Conservation (phyloP, 441 rosid genomes). For the Metrosideros polymorpha region DNA sequence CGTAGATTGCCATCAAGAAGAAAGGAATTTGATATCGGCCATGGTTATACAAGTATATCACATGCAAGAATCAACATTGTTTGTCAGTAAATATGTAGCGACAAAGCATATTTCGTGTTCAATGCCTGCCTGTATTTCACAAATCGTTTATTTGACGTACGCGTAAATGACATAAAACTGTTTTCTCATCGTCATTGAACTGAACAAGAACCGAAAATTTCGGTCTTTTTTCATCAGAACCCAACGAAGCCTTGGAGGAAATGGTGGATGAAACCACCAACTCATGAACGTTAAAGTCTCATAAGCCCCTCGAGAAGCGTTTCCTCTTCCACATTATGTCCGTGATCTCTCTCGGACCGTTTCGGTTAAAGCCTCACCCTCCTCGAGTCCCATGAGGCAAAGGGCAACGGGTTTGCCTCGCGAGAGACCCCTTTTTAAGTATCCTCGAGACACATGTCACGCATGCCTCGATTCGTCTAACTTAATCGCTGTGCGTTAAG, state of each 20-base stretch:
- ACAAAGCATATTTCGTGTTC: neutral
- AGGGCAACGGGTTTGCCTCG: accelerated
- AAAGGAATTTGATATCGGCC: neutral
- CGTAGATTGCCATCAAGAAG: no score
- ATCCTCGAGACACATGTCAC: accelerated
- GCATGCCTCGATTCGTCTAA: neutral
- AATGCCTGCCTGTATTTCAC: accelerated
- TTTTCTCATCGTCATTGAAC: neutral
- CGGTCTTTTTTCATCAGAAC: neutral
- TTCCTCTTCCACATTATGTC: neutral
- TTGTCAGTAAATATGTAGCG: accelerated
- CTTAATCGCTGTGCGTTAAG: accelerated
- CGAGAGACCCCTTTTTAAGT: accelerated
- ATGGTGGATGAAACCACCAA: neutral
- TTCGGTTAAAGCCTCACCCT: no score
- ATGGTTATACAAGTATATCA: accelerated
- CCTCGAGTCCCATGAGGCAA: no score
- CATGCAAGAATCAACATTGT: accelerated
- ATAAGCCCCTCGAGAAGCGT: neutral
- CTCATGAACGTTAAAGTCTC: no score
- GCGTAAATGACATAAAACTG: accelerated
- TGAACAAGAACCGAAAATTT: neutral
- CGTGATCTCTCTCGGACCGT: accelerated
- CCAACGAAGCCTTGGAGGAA: neutral
- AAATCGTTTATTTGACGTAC: accelerated